phyloP scores from a whole-genome alignment of 1,284 basidiomycete genomes.

The Takashimella tepidaria region DNA sequence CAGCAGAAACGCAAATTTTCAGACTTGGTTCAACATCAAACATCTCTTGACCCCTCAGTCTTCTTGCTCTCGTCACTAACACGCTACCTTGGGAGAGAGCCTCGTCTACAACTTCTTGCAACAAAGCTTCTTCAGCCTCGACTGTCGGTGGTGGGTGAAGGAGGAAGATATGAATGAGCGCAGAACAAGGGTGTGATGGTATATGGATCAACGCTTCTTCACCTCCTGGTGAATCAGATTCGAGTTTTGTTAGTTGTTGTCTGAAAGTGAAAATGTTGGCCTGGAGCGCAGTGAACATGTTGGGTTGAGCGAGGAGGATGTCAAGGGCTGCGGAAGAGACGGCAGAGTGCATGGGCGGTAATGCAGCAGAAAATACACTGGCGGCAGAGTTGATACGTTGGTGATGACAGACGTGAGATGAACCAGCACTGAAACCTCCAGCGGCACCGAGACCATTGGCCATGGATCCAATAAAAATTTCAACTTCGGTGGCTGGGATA shows the following conservation, averaged over 20 bases:
- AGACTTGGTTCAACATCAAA: constrained; percentile 81
- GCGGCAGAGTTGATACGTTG: constrained; percentile 96
- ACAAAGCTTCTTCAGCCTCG: constrained; percentile 65
- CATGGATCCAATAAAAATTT: constrained; percentile 67
- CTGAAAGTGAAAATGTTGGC: constrained; percentile 76
- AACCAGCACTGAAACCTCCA: constrained; percentile 95
- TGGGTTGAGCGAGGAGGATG: constrained; percentile 67
- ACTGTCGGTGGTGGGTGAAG: constrained; percentile 50
- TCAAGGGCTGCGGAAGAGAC: constrained; percentile 79
- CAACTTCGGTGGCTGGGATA: constrained; percentile 60
- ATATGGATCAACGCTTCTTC: constrained; percentile 66
- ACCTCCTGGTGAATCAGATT: constrained; percentile 33
- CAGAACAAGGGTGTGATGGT: constrained; percentile 76
- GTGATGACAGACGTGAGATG: constrained; percentile 75
- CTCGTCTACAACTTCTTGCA: constrained; percentile 88
- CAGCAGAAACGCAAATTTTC: constrained; percentile 71
- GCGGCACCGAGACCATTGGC: constrained; percentile 76
- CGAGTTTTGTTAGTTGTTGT: constrained; percentile 64
- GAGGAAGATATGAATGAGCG: constrained; percentile 81
- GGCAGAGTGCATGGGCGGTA: constrained; percentile 84
- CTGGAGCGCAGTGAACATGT: constrained; percentile 67
- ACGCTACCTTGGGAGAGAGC: constrained; percentile 64
- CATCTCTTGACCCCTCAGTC: constrained; percentile 73
- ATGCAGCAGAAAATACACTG: constrained; percentile 93
- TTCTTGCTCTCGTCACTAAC: constrained; percentile 72